Conservation (phyloP, 1,284 basidiomycete genomes). For the Microbotryum scabiosae region DNA sequence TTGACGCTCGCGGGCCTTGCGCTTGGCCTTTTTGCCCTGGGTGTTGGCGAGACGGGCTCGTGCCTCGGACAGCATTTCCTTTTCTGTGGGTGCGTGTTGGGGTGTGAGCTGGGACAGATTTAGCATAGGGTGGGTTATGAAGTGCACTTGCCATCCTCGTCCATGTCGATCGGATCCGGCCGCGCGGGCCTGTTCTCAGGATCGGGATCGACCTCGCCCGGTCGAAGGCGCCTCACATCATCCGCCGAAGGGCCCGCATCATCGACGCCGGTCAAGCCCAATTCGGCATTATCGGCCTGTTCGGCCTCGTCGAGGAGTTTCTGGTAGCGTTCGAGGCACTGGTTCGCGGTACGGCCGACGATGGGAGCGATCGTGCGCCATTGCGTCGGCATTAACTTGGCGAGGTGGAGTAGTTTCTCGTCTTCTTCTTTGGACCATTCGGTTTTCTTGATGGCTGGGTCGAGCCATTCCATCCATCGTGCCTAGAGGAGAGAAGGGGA, state of each 20-base stretch:
- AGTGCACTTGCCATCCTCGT: slow-evolving; percentile 68
- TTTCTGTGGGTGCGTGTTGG: slow-evolving; percentile 52
- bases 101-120: neutral
- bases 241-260: slow-evolving; percentile 82
- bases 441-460: slow-evolving; percentile 99
- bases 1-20: slow-evolving; percentile 93
- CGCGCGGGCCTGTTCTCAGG: slow-evolving; percentile 96
- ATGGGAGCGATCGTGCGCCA: slow-evolving; percentile 99
- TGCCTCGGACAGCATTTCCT: slow-evolving; percentile 99
- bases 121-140: neutral
- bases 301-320: slow-evolving; percentile 96
- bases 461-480: slow-evolving; percentile 97
- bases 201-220: slow-evolving; percentile 97
- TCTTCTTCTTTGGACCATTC: slow-evolving; percentile 99
- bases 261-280: slow-evolving; percentile 70
- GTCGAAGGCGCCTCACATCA: slow-evolving; percentile 77
- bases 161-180: slow-evolving; percentile 99
- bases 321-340: slow-evolving; percentile 97
- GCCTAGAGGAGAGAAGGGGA: slow-evolving; percentile 7
- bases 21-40: slow-evolving; percentile 98
- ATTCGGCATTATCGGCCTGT: slow-evolving; percentile 73
- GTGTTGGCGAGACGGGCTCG: slow-evolving; percentile 96
- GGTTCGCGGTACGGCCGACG: slow-evolving; percentile 96
- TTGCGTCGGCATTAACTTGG: slow-evolving; percentile 99
- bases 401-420: slow-evolving; percentile 94